Percentiles rank a stretch among this genome's conserved stretches.
phyloP scores from a whole-genome alignment of 371 early-diverging fungal genomes.

The Amoeboaphelidium protococcarum region DNA sequence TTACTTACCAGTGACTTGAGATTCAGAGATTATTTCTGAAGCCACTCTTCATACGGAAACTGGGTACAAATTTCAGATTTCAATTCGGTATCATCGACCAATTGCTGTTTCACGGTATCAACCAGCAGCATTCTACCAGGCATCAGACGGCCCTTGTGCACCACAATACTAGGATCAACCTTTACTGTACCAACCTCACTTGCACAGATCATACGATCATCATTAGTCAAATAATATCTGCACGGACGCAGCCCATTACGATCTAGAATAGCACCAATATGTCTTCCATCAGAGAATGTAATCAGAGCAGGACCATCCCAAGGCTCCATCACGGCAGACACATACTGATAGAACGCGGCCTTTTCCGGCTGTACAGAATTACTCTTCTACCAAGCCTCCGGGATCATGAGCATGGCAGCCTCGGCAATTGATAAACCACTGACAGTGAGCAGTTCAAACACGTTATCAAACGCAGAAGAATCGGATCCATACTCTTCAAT shows the following conservation, averaged over 20 bases:
- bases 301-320: slow-evolving; percentile 95
- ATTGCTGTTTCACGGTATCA: slow-evolving; percentile 64
- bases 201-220: slow-evolving; percentile 85
- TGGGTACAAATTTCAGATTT: slow-evolving; percentile 40
- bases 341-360: slow-evolving; percentile 83
- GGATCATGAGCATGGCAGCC: slow-evolving; percentile 89
- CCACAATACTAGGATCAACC: slow-evolving; percentile 48
- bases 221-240: slow-evolving; percentile 68
- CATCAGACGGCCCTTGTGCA: slow-evolving; percentile 72
- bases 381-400: slow-evolving; percentile 89
- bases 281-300: slow-evolving; percentile 84
- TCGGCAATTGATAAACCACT: slow-evolving; percentile 75
- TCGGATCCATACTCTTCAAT: slow-evolving; percentile 91
- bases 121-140: slow-evolving; percentile 90
- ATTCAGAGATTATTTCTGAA: slow-evolving; percentile 39
- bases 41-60: slow-evolving; percentile 54
- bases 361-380: slow-evolving; percentile 51
- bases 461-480: slow-evolving; percentile 79
- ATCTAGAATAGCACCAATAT: slow-evolving; percentile 79
- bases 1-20: slow-evolving; percentile 26
- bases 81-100: slow-evolving; percentile 70
- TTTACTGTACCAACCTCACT: slow-evolving; percentile 77
- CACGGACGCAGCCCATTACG: slow-evolving; percentile 90
- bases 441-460: slow-evolving; percentile 67
- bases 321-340: slow-evolving; percentile 83